Conservation (phyloP, 2,329 filamentous ascomycete species). For the Pestalotiopsis sp. region DNA sequence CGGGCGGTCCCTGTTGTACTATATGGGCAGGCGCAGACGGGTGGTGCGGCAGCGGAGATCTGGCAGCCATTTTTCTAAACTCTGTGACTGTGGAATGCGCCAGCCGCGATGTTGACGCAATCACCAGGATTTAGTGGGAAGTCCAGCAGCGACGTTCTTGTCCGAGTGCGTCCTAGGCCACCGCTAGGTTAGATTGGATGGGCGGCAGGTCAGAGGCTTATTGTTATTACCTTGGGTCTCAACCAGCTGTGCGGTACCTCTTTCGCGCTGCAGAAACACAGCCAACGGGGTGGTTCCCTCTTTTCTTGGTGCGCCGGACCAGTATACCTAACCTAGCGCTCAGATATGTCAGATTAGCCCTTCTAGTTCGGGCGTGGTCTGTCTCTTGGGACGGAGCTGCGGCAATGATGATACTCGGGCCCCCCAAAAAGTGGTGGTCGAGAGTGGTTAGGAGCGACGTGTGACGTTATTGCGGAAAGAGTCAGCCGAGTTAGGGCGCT, state of each 20-base stretch:
- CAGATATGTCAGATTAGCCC: not conserved
- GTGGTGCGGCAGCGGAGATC: constrained; percentile 10
- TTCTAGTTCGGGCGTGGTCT: not conserved
- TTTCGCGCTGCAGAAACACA: not conserved
- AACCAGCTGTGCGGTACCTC: not conserved
- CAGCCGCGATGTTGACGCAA: constrained; percentile 13
- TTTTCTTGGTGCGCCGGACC: not conserved
- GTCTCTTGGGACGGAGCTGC: not conserved
- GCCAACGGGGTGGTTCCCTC: not conserved
- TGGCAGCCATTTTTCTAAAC: constrained; percentile 9
- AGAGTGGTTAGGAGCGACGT: not conserved
- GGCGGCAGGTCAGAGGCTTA: not conserved
- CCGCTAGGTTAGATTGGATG: not conserved
- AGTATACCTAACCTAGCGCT: not conserved
- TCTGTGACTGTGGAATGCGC: constrained; percentile 6
- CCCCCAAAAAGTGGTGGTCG: not conserved
- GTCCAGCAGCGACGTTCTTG: not conserved
- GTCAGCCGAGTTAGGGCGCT: not conserved
- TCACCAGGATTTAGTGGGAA: constrained; percentile 7
- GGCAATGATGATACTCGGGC: not conserved
- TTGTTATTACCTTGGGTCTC: not conserved
- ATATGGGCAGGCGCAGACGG: not conserved
- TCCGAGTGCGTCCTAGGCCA: not conserved
- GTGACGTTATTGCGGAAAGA: not conserved
- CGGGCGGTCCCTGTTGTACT: not conserved